Evolutionary conservation across 148 eudicot genomes (phyloP), one percentile per base, ranked within the genome.

Genomic region (Oxyria digyna): DNA sequence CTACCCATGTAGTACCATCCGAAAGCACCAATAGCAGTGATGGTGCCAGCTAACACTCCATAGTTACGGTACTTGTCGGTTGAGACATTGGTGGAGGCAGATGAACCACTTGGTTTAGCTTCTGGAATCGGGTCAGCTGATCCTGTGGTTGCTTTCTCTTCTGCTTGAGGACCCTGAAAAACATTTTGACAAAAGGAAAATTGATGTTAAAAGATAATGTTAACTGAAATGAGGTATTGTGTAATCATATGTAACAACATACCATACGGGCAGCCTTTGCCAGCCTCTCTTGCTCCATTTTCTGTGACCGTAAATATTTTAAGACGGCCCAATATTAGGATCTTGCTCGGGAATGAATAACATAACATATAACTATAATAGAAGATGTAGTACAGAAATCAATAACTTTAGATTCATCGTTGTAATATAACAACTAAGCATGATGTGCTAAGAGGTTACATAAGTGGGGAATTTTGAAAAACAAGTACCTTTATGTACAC

Each of bases 191-290:
- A 57, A 23, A 50, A 4, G 23, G 54, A n/a, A 20, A 38, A 67
- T 75, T 23, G 37, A 50, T 49, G 21, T 42, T 43, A 29, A 45
- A 45, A 33, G 64, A 17, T 1, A 54, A 5, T 8, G 6, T 3
- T 0, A 55, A 55, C 32, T 11, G 17, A 11, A 15, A 43, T 43
- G 1, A 41, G 48, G 48, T 43, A 12, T 43, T 13, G 15, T 23
- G 17, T 11, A 55, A 24, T 10, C 12, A 11, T 55, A 37, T 6
- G 71, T 32, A 68, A 20, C 63, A 23, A 26, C 75, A 35, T 76
- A 92, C 97, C 96, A 89, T 81, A 70, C 95, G 91, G 37, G 95
- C 98, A 74, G 80, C 85, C 87, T 93, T 93, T 75, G 85, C 96
- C 90, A 93, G 62, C 85, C 83, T 93, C 84, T 93, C 98, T 75